Conservation (phyloP, 2,329 filamentous ascomycete genomes). For the Rhytidhysteron rufulum region DNA sequence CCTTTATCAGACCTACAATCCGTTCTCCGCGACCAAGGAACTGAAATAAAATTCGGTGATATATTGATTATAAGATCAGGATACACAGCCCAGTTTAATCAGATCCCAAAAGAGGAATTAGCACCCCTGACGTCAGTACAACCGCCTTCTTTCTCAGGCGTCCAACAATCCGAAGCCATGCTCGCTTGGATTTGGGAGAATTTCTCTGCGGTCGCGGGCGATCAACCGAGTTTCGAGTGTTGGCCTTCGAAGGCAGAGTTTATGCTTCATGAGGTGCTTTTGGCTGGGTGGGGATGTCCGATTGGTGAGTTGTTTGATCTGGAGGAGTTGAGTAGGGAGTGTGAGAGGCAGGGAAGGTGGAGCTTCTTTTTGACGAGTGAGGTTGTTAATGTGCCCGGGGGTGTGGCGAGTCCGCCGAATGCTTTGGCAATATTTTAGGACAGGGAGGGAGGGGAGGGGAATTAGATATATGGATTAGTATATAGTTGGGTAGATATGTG, state of each 20-base stretch:
- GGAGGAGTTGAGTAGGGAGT: constrained; percentile 24
- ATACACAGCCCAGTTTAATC: constrained; percentile 13
- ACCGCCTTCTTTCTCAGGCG: constrained; percentile 6
- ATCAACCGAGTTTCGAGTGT: constrained; percentile 58
- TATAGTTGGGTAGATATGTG: too few species aligned
- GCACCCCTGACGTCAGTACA: constrained; percentile 6
- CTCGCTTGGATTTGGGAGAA: constrained; percentile 63
- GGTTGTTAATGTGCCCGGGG: constrained; percentile 2
- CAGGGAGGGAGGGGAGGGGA: background rate
- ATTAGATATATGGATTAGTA: background rate
- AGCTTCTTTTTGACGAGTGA: constrained; percentile 2
- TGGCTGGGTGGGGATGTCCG: constrained; percentile 28
- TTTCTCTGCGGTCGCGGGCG: constrained; percentile 60
- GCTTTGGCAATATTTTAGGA: constrained; percentile 3
- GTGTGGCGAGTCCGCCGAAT: constrained; percentile 2
- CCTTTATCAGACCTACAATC: constrained; percentile 15
- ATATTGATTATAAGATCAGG: constrained; percentile 28
- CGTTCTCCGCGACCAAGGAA: constrained; percentile 14
- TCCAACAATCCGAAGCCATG: constrained; percentile 38
- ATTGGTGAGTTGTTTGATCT: constrained; percentile 35
- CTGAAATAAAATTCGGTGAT: constrained; percentile 22
- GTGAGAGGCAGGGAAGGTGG: constrained; percentile 21
- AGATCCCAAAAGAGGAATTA: constrained; percentile 7
- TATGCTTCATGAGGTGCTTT: constrained; percentile 15
- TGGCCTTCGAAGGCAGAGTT: constrained; percentile 31